phyloP scores from a whole-genome alignment of 139 green algal genomes.

The Yamagishiella unicocca region DNA sequence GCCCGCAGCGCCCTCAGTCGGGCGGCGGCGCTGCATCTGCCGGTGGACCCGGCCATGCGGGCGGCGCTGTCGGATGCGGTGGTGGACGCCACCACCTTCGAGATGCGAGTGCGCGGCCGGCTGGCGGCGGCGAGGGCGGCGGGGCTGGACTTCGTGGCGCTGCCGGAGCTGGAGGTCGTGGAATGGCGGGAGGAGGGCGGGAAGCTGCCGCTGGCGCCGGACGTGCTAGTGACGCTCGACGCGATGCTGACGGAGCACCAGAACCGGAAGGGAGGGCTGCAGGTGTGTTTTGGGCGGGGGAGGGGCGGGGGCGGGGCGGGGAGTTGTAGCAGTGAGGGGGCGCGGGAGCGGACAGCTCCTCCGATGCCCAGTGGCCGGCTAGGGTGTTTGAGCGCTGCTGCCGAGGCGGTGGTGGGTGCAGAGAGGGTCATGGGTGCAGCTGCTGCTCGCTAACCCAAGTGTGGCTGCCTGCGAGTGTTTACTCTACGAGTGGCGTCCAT shows the following conservation, averaged over 20 bases:
- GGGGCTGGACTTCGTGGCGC: not conserved
- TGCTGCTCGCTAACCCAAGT: no score
- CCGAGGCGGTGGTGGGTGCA: not conserved
- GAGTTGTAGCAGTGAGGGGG: no score
- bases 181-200: not conserved
- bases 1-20: not conserved
- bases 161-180: not conserved
- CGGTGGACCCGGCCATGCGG: constrained; percentile 20
- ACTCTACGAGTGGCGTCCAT: no score
- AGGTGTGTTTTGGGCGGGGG: no score
- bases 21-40: not conserved
- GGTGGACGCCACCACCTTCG: constrained; percentile 9
- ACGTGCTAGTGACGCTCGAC: constrained; percentile 18
- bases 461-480: no score
- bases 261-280: not conserved
- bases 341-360: no score
- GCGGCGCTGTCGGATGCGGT: constrained; percentile 22
- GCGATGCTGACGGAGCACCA: constrained; percentile 29
- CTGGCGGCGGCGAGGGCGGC: constrained; percentile 15
- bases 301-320: no score
- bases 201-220: constrained; percentile 27
- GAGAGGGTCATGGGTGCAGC: not conserved
- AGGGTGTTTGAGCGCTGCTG: no score
- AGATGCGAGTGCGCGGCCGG: not conserved
- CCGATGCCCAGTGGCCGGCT: no score